Base-by-base conservation (phyloP, 2,329 filamentous ascomycete genomes). In the Rosellinia necatrix region DNA sequence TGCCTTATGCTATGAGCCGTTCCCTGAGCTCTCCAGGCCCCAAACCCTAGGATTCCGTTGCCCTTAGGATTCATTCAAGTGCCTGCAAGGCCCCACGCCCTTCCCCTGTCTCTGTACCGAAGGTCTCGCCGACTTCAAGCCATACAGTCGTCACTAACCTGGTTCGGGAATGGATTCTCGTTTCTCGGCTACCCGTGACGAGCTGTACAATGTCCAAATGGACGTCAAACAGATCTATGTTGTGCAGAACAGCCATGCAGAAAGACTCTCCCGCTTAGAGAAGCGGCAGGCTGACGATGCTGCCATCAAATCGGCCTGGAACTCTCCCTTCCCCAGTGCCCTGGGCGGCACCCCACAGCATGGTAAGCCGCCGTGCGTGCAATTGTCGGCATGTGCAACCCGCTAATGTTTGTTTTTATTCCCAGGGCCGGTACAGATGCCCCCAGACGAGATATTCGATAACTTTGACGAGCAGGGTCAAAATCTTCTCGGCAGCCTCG, bases 251-350 rank as follows among this genome's bases (percentile, higher is more conserved):
- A 82, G 78, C 66, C 84, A 88, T 72, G 78, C 81, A 55, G 86
- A 88, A 62, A 77, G 86, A 68, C 71, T 89, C 50, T 72, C 81
- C 58, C 77, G 83, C 60, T 72, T 89, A 48, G 86, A 89, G 70
- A 86, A 85, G 66, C 84, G 85, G 42, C 84, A 88, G 68, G 84
- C 85, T 29, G 85, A 88, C 63, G 84, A 88, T 73, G 82, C 83
- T 46, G 81, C 83, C 27, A 74, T 88, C 58, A 96, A 93, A 74
- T 96, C 90, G 59, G 89, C 96, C 53, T 99, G 94, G 94, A 88
- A 89, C 62, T 96, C 92, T 53, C 92, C 92, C 13, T 97, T 97
- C 70, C 92, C 93, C n/a, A 88, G 87, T 62, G 85, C 92, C 34
- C 73, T 96, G 55, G 87, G 88, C 65, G 89, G 90, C 51, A 92